Percentiles rank a stretch among this genome's conserved stretches.
Conservation (phyloP, 495 filamentous ascomycete species). For the Penicillium goetzii region DNA sequence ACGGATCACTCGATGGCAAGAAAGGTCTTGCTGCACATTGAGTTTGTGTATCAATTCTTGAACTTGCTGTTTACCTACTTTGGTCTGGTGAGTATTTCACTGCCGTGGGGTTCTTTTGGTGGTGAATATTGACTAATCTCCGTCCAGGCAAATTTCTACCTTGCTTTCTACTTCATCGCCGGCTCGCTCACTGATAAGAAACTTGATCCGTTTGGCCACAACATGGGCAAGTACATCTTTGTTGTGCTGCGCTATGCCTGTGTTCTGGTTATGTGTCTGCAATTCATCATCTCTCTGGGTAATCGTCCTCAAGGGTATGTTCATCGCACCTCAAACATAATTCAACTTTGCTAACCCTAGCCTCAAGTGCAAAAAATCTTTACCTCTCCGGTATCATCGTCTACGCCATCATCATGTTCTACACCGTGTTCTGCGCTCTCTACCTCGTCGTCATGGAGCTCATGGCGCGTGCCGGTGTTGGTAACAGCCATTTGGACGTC, state of each 20-base stretch:
- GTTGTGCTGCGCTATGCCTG: slow-evolving; percentile 80
- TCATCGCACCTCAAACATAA: neutral
- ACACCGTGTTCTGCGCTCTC: slow-evolving; percentile 84
- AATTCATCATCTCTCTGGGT: slow-evolving; percentile 98
- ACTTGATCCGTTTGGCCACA: slow-evolving; percentile 88
- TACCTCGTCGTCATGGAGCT: slow-evolving; percentile 87
- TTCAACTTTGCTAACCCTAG: slow-evolving; percentile 8
- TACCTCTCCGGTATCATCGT: slow-evolving; percentile 85
- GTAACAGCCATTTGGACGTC: slow-evolving; percentile 52
- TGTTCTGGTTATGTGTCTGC: slow-evolving; percentile 84
- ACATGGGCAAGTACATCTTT: slow-evolving; percentile 85
- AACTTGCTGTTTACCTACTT: slow-evolving; percentile 95
- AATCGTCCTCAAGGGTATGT: slow-evolving; percentile 91
- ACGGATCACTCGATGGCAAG: slow-evolving; percentile 90
- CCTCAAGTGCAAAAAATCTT: slow-evolving; percentile 74
- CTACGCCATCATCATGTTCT: slow-evolving; percentile 92
- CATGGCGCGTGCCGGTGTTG: slow-evolving; percentile 50
- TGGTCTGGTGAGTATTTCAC: slow-evolving; percentile 63
- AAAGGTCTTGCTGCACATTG: slow-evolving; percentile 91
- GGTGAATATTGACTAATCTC: slow-evolving; percentile 4
- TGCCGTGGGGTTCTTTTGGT: neutral
- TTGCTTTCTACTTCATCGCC: slow-evolving; percentile 98
- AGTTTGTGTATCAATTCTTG: slow-evolving; percentile 94
- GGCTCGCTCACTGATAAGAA: slow-evolving; percentile 82
- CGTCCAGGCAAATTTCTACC: slow-evolving; percentile 87